Evolutionary conservation across 106 monocot species (phyloP), one percentile per base, ranked within the genome.

Genomic region (Cymbidium sinense): DNA sequence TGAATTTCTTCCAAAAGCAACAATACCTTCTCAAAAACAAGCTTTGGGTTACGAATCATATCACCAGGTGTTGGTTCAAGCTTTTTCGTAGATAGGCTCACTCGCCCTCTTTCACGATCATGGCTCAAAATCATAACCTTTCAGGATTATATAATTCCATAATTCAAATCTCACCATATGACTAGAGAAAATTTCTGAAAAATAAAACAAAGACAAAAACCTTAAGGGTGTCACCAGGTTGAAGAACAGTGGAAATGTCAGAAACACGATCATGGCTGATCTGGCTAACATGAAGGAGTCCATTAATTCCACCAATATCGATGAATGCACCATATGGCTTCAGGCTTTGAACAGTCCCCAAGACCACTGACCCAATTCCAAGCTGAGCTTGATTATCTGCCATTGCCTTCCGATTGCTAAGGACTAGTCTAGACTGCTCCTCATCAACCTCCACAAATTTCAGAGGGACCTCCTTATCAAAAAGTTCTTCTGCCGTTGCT

Each of bases 271-370:
- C 98, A 89, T 99, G 98, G 83, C 98, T 99, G 30, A 99, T 99
- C 79, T 99, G 98, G 89, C 94, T 99, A 36, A 99, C 92, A 77
- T 99, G 98, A 21, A 99, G 92, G 65, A 99, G 94, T 34, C 98
- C 98, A 80, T 84, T 99, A 73, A 92, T 85, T 61, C 94, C 98
- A 51, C 94, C 94, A 81, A 94, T 92, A 67, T 99, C 94, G 13
- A 99, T 92, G 75, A 99, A 92, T 25, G 98, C 98, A 77, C 94
- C 98, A 77, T 94, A 99, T 44, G 98, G 94, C 79, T 92, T 99
- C 70, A 99, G 36, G 79, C 94, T 99, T 71, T 92, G 91, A 21
- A 99, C 98, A 54, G 88, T 94, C 82, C 94, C 98, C 20, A 86
- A 44, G 35, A 99, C 94, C 67, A 99, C 98, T 0, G 92, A 94